Evolutionary conservation across 805 yeast species (phyloP).

Genomic region (Tetrapisispora iriomotensis): DNA sequence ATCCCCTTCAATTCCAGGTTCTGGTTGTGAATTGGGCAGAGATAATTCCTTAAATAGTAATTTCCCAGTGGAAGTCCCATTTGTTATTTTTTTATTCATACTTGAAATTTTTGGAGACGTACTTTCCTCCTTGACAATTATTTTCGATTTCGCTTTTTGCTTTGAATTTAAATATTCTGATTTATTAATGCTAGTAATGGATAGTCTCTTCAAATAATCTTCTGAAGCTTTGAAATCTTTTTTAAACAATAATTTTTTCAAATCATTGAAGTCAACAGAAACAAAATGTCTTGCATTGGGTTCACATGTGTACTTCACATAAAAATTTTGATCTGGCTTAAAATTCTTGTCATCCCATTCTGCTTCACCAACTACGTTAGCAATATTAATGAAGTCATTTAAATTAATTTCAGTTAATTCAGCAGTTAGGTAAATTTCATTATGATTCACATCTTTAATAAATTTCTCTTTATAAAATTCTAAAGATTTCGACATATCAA

Average conservation of each 20-base stretch:
- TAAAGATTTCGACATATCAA: conserved; percentile 9
- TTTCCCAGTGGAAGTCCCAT: neutral
- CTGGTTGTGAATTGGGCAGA: neutral
- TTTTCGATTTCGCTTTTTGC: neutral
- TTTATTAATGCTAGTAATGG: conserved; percentile 7
- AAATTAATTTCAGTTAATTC: conserved; percentile 34
- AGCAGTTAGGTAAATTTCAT: conserved; percentile 48
- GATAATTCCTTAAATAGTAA: neutral
- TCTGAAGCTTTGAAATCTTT: conserved; percentile 21
- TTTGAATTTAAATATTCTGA: neutral
- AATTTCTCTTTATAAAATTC: conserved; percentile 9
- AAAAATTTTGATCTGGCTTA: conserved; percentile 26
- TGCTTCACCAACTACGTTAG: conserved; percentile 32
- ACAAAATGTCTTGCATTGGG: conserved; percentile 22
- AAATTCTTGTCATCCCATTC: conserved; percentile 16
- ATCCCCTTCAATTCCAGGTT: neutral
- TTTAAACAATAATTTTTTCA: conserved; percentile 11
- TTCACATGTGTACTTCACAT: conserved; percentile 29
- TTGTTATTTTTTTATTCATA: neutral
- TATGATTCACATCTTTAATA: conserved; percentile 15
- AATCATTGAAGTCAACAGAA: conserved; percentile 14
- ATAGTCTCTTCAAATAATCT: conserved; percentile 19
- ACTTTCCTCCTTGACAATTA: no score
- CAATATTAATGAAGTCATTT: conserved; percentile 33
- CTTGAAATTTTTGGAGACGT: neutral